Evolutionary conservation across 169 alveolate species (phyloP).

Genomic region (Cyclospora cayetanensis): DNA sequence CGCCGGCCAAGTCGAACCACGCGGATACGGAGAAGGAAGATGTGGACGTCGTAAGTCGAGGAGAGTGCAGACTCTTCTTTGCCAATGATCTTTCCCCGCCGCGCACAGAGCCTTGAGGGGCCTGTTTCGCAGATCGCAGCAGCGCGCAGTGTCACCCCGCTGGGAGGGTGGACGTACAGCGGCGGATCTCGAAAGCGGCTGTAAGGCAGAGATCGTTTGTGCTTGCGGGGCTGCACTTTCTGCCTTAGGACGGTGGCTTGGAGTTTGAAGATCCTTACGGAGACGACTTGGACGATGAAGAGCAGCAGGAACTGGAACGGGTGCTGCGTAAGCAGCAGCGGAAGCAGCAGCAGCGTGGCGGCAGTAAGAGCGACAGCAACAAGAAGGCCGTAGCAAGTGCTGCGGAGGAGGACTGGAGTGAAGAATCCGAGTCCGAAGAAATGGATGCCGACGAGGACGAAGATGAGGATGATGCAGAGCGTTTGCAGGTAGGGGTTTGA

Average conservation of each 20-base stretch:
- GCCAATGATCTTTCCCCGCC: no score
- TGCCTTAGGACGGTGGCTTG: not conserved
- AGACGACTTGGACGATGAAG: conserved; percentile 17
- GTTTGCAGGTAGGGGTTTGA: not conserved
- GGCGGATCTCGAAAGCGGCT: no score
- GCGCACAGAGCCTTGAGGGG: no score
- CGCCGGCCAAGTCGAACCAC: not conserved
- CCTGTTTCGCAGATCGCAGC: no score
- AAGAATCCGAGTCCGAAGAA: not conserved
- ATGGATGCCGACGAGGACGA: not conserved
- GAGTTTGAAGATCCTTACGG: conserved; percentile 20
- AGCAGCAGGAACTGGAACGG: not conserved
- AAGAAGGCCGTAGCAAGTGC: not conserved
- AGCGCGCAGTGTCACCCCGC: no score
- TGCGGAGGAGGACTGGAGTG: not conserved
- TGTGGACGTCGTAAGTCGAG: no score
- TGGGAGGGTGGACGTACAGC: no score
- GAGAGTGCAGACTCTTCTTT: no score
- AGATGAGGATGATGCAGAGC: not conserved
- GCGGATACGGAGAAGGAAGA: not conserved
- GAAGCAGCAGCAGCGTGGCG: not conserved
- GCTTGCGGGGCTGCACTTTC: not conserved
- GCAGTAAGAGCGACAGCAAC: not conserved
- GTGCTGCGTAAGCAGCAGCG: not conserved
- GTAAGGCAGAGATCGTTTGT: no score